Percentiles rank a stretch among this genome's conserved stretches.
phyloP scores from a whole-genome alignment of 1,139 yeast species.

The Lodderomyces elongisporus region DNA sequence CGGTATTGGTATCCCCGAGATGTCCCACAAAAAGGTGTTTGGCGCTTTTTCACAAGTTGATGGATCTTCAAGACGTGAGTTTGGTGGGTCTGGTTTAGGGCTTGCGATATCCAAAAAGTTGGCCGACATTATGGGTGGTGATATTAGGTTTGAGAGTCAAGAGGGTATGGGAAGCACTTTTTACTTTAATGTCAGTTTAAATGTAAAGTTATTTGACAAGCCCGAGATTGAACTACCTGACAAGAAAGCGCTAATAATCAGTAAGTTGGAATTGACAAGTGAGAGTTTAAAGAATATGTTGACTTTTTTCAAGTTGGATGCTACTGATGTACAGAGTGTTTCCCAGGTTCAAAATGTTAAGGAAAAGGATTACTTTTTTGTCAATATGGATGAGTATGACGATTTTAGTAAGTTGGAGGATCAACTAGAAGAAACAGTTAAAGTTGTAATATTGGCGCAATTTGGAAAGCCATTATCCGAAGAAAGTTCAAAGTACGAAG shows the following conservation, averaged over 20 bases:
- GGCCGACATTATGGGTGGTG: conserved; percentile 57
- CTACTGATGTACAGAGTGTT: conserved; percentile 9
- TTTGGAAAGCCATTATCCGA: conserved; percentile 28
- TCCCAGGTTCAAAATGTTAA: conserved; percentile 2
- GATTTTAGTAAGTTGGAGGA: conserved; percentile 11
- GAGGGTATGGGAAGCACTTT: conserved; percentile 53
- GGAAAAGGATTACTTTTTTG: conserved; percentile 13
- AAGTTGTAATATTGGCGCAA: conserved; percentile 21
- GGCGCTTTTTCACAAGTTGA: conserved; percentile 61
- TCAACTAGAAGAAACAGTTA: conserved; percentile 11
- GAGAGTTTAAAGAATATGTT: conserved; percentile 27
- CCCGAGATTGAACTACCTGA: conserved; percentile 10
- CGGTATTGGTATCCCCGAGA: conserved; percentile 58
- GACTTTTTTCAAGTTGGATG: conserved; percentile 31
- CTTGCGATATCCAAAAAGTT: conserved; percentile 55
- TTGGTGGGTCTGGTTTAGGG: conserved; percentile 61
- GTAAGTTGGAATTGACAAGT: conserved; percentile 27
- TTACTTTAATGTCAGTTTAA: conserved; percentile 32
- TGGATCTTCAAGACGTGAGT: conserved; percentile 51
- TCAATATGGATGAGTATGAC: conserved; percentile 17
- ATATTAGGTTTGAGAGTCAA: conserved; percentile 44
- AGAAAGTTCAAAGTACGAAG: conserved; percentile 20
- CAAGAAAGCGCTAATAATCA: conserved; percentile 27
- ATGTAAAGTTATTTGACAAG: conserved; percentile 19
- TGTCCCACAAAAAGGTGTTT: conserved; percentile 45